A percentile compares a stretch with the other conserved stretches of the same genome.
These are phyloP conservation scores for Lentinula sp. DNA, from an alignment of 768 basidiomycete genomes.

Conservation along the genomic window DNA sequence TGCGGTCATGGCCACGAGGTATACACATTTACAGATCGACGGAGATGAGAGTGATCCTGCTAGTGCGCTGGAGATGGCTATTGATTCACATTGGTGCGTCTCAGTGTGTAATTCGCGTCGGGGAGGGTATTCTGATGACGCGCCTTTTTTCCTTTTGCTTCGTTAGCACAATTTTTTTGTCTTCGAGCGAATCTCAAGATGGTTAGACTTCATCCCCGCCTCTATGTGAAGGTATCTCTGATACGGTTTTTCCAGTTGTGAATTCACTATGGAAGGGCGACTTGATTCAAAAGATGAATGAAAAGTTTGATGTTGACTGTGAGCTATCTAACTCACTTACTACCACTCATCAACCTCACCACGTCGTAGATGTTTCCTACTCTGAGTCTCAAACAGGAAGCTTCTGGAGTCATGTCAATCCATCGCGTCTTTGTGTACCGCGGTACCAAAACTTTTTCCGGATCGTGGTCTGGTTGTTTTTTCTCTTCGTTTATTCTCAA, in stretches of 20 bases:
- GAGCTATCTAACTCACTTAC: conserved; percentile 11
- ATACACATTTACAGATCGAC: conserved; percentile 63
- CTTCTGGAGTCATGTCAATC: conserved; percentile 71
- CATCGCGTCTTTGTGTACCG: conserved; percentile 76
- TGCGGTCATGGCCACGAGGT: conserved; percentile 74
- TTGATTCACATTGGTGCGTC: conserved; percentile 79
- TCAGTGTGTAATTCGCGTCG: conserved; percentile 2
- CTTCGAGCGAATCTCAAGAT: conserved; percentile 80
- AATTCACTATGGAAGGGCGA: conserved; percentile 79
- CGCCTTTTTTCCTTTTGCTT: conserved; percentile 4
- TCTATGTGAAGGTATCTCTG: not conserved
- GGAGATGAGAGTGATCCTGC: conserved; percentile 70
- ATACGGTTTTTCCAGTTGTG: conserved; percentile 47
- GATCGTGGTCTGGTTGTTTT: conserved; percentile 70
- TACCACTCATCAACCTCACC: not conserved
- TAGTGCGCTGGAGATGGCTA: conserved; percentile 84
- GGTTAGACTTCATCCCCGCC: conserved; percentile 34
- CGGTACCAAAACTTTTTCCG: conserved; percentile 84
- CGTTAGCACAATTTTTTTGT: conserved; percentile 71
- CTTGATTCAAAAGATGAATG: conserved; percentile 73
- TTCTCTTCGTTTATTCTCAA: conserved; percentile 77
- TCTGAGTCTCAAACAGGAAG: conserved; percentile 41
- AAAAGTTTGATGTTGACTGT: conserved; percentile 77
- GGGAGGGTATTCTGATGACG: not conserved
- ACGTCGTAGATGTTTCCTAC: conserved; percentile 61